These are phyloP conservation scores for Starmerella riodocensis DNA, from an alignment of 805 yeast genomes.

Conservation along the genomic window DNA sequence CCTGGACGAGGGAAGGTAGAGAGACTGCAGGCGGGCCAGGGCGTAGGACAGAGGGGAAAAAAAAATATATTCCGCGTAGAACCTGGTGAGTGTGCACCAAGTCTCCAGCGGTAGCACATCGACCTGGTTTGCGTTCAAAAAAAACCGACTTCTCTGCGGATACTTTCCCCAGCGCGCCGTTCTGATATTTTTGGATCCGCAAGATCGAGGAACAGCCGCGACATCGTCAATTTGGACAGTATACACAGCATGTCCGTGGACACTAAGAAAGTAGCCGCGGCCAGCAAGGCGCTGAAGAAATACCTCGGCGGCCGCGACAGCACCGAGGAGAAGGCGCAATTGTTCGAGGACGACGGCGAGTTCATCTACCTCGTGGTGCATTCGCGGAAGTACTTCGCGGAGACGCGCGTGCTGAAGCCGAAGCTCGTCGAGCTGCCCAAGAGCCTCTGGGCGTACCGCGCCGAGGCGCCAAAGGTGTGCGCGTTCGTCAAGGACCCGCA, in stretches of 20 bases:
- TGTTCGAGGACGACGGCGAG: conserved; percentile 44
- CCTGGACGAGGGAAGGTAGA: too few species aligned
- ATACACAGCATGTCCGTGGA: conserved; percentile 17
- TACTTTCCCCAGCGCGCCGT: too few species aligned
- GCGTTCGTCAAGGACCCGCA: conserved; percentile 59
- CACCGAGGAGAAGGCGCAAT: conserved; percentile 30
- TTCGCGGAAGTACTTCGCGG: conserved; percentile 49
- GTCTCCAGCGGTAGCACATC: too few species aligned
- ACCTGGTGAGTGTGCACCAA: too few species aligned
- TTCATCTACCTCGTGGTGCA: conserved; percentile 49
- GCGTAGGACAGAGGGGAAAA: too few species aligned
- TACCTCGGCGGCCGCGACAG: conserved; percentile 32
- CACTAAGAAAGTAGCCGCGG: conserved; percentile 24
- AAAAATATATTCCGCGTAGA: too few species aligned
- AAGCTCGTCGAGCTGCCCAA: conserved; percentile 33
- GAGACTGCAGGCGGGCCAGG: too few species aligned
- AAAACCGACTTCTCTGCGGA: too few species aligned
- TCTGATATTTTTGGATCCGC: too few species aligned
- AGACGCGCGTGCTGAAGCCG: conserved; percentile 38
- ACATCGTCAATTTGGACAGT: background rate
- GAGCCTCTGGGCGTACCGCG: conserved; percentile 33
- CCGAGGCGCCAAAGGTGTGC: conserved; percentile 41
- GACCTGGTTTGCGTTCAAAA: too few species aligned
- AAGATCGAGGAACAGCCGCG: too few species aligned
- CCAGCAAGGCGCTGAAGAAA: conserved; percentile 47